These are phyloP conservation scores for Pseudoturritis turrita DNA, from an alignment of 345 rosid species.

Conservation along the genomic window DNA sequence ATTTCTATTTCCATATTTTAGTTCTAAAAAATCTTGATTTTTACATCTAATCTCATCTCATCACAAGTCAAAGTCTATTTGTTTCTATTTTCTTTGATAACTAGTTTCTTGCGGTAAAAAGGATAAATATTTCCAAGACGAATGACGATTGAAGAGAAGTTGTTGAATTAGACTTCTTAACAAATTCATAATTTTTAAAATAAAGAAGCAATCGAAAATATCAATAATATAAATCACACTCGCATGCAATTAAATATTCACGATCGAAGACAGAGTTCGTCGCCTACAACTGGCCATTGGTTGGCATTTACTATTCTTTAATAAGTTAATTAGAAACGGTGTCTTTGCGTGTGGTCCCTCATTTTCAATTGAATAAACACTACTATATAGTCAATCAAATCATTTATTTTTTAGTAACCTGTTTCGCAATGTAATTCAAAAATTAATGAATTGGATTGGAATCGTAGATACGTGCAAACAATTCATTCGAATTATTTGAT, in stretches of 20 bases:
- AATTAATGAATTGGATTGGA: neutral
- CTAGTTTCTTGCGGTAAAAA: neutral
- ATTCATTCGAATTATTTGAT: neutral
- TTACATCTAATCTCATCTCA: neutral
- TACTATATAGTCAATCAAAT: neutral
- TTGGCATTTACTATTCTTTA: slow-evolving; percentile 19
- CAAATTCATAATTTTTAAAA: neutral
- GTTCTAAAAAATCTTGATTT: neutral
- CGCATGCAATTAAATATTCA: slow-evolving; percentile 27
- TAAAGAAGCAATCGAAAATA: neutral
- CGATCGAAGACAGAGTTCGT: slow-evolving; percentile 1
- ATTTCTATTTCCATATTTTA: neutral
- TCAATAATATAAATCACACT: neutral
- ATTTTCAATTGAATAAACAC: neutral
- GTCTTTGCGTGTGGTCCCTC: slow-evolving; percentile 23
- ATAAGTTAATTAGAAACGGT: slow-evolving; percentile 5
- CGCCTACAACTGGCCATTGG: slow-evolving; percentile 28
- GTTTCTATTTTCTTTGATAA: neutral
- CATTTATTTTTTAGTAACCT: neutral
- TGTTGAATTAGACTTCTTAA: slow-evolving; percentile 7
- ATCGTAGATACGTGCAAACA: neutral
- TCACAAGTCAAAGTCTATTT: neutral
- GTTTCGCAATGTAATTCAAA: neutral
- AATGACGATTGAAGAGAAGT: neutral
- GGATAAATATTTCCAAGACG: neutral